Evolutionary conservation across 2,329 filamentous ascomycete species (phyloP).

Genomic region (Juglanconis oblonga): DNA sequence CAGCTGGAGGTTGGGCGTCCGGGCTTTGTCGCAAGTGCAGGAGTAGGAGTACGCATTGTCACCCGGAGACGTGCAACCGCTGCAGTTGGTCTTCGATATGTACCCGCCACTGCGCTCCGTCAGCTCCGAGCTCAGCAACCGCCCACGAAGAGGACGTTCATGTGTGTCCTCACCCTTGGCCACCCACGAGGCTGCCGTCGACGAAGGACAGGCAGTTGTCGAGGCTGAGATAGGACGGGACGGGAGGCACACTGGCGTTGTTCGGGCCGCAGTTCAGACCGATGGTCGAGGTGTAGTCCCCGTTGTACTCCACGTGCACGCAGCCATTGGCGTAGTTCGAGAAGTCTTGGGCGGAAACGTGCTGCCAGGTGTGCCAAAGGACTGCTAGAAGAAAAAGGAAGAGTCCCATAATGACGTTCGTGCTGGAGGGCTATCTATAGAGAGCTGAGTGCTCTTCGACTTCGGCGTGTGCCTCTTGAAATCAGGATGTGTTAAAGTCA

Average conservation of each 20-base stretch:
- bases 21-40: background rate
- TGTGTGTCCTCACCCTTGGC: constrained; percentile 8
- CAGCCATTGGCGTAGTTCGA: constrained; percentile 12
- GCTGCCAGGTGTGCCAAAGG: background rate
- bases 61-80: background rate
- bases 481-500: background rate
- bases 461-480: background rate
- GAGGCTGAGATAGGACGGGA: constrained; percentile 7
- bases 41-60: constrained; percentile 6
- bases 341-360: background rate
- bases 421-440: too few relatives aligned
- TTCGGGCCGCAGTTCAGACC: constrained; percentile 6
- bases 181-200: background rate
- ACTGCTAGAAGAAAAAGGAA: background rate
- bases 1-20: background rate
- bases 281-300: background rate
- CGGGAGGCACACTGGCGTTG: background rate
- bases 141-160: background rate
- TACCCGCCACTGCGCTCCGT: constrained; percentile 7
- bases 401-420: background rate
- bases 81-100: background rate
- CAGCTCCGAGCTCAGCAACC: background rate
- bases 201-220: constrained; percentile 10
- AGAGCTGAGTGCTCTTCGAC: too few relatives aligned
- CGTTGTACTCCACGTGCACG: background rate